Evolutionary conservation across 352 stramenopile species (phyloP), one percentile per base, ranked within the genome.

Genomic region (Aphanomyces stellatus): DNA sequence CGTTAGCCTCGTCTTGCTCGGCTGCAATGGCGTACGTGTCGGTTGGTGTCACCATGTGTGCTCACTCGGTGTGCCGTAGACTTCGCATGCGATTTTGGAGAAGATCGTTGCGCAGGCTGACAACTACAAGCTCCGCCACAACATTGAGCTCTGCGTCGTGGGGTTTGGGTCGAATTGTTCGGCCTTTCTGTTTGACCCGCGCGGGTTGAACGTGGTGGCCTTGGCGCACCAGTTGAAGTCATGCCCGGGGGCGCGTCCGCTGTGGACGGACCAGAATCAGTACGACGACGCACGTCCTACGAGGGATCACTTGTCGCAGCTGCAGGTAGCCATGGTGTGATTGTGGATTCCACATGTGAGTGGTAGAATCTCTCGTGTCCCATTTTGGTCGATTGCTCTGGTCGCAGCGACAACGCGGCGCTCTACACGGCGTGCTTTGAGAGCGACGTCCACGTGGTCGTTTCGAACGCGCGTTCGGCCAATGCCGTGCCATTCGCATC

Each of bases 341-440:
- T 34, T 56, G 24, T 56, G 48, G n/a, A n/a, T 56, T 56, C 19
- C 8, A 56, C 15, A 17, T 8, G 8, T 62, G 15, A 43, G 8
- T 48, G 59, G 46, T 81, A 90, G 53, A 81, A 91, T 56, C 62
- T 87, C n/a, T 76, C 82, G 2, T 88, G 85, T 33, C 81, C 82
- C 0, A 85, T 91, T 31, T 62, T 90, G 2, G 71, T 90, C 25
- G 83, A 91, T 70, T 91, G 83, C 72, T 90, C 82, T 10, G 82
- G 78, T 3, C 78, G 88, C 4, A 40, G 71, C 0, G 73, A 69
- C 43, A 84, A 80, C 0, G 69, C 82, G 53, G 72, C 82, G 24
- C 68, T 91, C 17, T 90, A 88, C 65, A 49, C 72, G 13, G 71
- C 72, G 22, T 90, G 81, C 65, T 82, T 89, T 51, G 79, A 84